Conservation (phyloP, 768 basidiomycete genomes). For the Erythrobasidium yunnanense region DNA sequence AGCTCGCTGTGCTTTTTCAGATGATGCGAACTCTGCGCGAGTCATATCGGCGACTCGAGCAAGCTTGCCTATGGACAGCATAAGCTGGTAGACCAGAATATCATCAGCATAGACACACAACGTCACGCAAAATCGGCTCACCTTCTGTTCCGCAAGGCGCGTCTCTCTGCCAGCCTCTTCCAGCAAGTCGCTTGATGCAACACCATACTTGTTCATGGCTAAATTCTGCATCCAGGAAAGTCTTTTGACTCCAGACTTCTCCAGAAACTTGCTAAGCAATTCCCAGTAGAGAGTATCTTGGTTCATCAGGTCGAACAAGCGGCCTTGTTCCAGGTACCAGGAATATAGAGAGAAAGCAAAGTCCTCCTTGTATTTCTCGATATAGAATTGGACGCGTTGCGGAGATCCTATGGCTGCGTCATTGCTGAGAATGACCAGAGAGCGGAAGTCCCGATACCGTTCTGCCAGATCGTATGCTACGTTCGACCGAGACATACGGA, state of each 20-base stretch:
- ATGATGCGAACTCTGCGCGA: slow-evolving; percentile 43
- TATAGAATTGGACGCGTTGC: slow-evolving; percentile 52
- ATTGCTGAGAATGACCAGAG: slow-evolving; percentile 67
- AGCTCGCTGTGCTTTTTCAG: slow-evolving; percentile 44
- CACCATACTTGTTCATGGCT: slow-evolving; percentile 55
- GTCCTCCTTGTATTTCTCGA: slow-evolving; percentile 64
- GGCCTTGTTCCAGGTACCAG: slow-evolving; percentile 90
- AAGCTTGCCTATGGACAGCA: slow-evolving; percentile 83
- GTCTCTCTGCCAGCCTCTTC: slow-evolving; percentile 52
- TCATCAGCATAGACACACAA: background rate
- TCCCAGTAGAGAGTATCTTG: slow-evolving; percentile 55
- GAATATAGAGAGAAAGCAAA: slow-evolving; percentile 83
- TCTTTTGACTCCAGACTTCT: slow-evolving; percentile 49
- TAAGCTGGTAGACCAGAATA: slow-evolving; percentile 50
- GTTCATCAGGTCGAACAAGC: slow-evolving; percentile 68
- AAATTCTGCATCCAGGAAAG: slow-evolving; percentile 76
- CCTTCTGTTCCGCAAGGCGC: slow-evolving; percentile 65
- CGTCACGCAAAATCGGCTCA: slow-evolving; percentile 41
- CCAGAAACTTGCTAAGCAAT: slow-evolving; percentile 66
- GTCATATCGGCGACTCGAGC: slow-evolving; percentile 59
- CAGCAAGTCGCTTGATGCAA: slow-evolving; percentile 57
- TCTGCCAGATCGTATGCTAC: slow-evolving; percentile 76
- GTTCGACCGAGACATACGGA: slow-evolving; percentile 54
- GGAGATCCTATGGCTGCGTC: slow-evolving; percentile 48
- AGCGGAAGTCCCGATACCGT: slow-evolving; percentile 70